A percentile compares a stretch with the other conserved stretches of the same genome.
phyloP scores from a whole-genome alignment of 345 rosid species.

The Geranium rotundifolium region DNA sequence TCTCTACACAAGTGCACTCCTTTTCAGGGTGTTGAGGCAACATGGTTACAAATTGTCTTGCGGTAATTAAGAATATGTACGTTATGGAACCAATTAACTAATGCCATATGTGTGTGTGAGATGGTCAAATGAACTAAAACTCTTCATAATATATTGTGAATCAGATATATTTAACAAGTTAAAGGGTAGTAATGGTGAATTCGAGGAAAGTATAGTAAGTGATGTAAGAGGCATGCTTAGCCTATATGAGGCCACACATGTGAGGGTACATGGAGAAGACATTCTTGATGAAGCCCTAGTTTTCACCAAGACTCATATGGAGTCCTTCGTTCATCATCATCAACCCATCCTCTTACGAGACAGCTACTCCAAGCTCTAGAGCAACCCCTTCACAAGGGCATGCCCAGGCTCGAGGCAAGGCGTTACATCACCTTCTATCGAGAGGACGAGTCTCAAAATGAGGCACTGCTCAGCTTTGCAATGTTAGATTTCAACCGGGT shows the following conservation, averaged over 20 bases:
- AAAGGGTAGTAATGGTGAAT: background rate
- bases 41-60: background rate
- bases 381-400: background rate
- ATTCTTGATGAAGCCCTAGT: slow-evolving; percentile 6
- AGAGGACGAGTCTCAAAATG: background rate
- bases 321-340: background rate
- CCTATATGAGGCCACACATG: slow-evolving; percentile 6
- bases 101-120: too few species aligned
- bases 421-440: background rate
- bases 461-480: background rate
- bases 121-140: too few species aligned
- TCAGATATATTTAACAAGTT: slow-evolving; percentile 2
- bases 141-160: too few species aligned
- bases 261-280: slow-evolving; percentile 9
- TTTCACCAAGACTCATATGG: slow-evolving; percentile 1
- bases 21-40: slow-evolving; percentile 6
- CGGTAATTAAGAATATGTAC: background rate
- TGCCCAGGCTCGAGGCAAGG: slow-evolving; percentile 1
- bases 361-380: background rate
- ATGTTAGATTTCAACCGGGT: slow-evolving; percentile 3
- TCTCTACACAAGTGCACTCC: background rate
- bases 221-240: slow-evolving; percentile 4
- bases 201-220: background rate
- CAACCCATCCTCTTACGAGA: background rate
- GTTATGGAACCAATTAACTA: too few species aligned